Evolutionary conservation across 1,284 basidiomycete species (phyloP).

Genomic region (Paramarasmius palmivorus): DNA sequence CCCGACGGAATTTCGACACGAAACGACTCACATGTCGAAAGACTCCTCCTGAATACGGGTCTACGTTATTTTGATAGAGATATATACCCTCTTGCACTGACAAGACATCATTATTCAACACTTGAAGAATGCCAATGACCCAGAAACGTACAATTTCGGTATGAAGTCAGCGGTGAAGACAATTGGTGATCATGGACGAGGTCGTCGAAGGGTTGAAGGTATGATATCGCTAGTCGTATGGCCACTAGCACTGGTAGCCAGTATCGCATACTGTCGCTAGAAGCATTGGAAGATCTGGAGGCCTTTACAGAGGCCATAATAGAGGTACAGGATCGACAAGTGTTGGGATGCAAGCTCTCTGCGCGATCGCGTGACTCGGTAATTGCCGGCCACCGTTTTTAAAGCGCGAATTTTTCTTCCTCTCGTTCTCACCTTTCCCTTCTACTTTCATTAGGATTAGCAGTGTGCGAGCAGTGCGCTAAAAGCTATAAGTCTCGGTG

Average conservation of each 20-base stretch:
- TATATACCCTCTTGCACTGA: constrained; percentile 88
- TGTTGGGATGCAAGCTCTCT: too few species aligned
- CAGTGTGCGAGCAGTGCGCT: too few species aligned
- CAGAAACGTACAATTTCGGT: constrained; percentile 41
- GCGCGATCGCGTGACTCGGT: too few species aligned
- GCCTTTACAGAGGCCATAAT: neutral
- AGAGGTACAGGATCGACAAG: too few species aligned
- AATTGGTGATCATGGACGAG: constrained; percentile 72
- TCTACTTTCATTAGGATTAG: too few species aligned
- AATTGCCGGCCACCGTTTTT: too few species aligned
- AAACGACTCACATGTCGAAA: constrained; percentile 76
- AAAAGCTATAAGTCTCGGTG: too few species aligned
- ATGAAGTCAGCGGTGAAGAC: constrained; percentile 81
- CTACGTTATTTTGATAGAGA: constrained; percentile 67
- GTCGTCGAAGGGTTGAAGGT: constrained; percentile 41
- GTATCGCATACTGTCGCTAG: neutral
- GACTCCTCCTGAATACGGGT: constrained; percentile 84
- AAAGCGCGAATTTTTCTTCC: too few species aligned
- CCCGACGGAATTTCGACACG: constrained; percentile 2
- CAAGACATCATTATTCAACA: neutral
- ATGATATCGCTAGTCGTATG: constrained; percentile 49
- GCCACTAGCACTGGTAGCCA: constrained; percentile 38
- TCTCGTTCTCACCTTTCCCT: too few species aligned
- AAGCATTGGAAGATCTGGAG: neutral
- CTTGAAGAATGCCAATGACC: too few species aligned